Conservation (phyloP, 1,284 basidiomycete genomes). For the Trametes pubescens region DNA sequence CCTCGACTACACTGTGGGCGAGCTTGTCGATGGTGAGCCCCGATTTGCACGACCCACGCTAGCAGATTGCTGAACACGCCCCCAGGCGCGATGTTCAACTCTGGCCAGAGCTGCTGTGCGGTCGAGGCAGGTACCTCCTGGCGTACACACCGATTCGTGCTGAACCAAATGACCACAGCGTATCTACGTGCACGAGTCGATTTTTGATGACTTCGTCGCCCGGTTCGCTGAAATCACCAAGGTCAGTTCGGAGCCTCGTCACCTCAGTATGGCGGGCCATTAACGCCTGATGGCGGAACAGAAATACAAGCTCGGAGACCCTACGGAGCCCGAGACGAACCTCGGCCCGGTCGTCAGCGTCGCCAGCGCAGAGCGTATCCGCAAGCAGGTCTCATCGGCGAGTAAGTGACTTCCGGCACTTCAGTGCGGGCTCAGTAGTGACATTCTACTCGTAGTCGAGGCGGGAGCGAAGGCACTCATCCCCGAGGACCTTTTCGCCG, state of each 20-base stretch:
- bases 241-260: conserved; percentile 45
- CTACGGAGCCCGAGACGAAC: conserved; percentile 74
- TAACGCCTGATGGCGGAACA: conserved; percentile 35
- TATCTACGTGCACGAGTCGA: conserved; percentile 90
- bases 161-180: conserved; percentile 55
- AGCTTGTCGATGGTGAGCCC: conserved; percentile 87
- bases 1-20: conserved; percentile 81
- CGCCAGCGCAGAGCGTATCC: conserved; percentile 83
- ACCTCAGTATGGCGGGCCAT: background rate
- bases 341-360: conserved; percentile 93
- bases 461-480: conserved; percentile 83
- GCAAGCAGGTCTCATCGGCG: conserved; percentile 88
- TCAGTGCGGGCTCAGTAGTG: background rate
- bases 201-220: conserved; percentile 86
- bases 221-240: conserved; percentile 80
- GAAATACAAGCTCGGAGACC: conserved; percentile 89
- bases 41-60: conserved; percentile 1
- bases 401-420: conserved; percentile 47
- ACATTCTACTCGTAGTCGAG: conserved; percentile 54
- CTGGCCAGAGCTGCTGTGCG: conserved; percentile 92
- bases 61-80: background rate
- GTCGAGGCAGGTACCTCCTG: conserved; percentile 64
- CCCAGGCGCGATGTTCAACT: conserved; percentile 91
- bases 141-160: background rate
- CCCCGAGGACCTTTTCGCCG: conserved; percentile 73